Evolutionary conservation across 2,329 filamentous ascomycete species (phyloP), one percentile per base, ranked within the genome.

Genomic region (Aspergillus ibericus): DNA sequence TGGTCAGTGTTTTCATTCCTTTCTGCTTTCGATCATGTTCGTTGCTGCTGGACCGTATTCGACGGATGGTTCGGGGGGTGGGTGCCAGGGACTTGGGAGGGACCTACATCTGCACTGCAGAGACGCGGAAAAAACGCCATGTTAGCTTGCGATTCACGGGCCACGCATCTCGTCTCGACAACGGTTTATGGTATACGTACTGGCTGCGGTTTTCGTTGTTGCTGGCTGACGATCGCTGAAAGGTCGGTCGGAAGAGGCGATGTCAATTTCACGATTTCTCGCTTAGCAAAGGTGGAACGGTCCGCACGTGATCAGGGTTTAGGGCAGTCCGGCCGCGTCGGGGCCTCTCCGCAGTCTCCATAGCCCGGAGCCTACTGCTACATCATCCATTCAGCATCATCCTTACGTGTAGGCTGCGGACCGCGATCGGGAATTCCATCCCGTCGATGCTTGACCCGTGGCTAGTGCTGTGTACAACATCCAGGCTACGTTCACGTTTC

Each of bases 71-170:
- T 72, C 54, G 63, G 63, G n/a, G n/a, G n/a, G n/a, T n/a, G n/a
- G 60, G 35, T 15, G 22, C 15, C 25, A n/a, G 22, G 42, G 44
- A 59, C 56, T 63, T 67, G 64, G 69, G 64, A 64, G 65, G 73
- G 62, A 77, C 89, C 89, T 87, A 93, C 90, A 95, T 95, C 88
- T 95, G 91, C 91, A 95, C 91, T 93, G 70, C 73, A 77, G 69
- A 65, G 62, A 58, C 64, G 68, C 64, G 59, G 62, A 66, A 72
- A 71, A 70, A 70, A 62, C 63, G 62, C 64, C 65, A 71, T 58
- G 78, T 88, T 80, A 88, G 84, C 73, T 67, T 47, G 58, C 58
- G 22, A 59, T 57, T 44, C 59, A 62, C 60, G 59, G 56, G 50
- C 40, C 36, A 63, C 52, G 50, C 49, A 61, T 56, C 25, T 53